Evolutionary conservation across 768 basidiomycete genomes (phyloP).

Genomic region (Auricularia sp.): DNA sequence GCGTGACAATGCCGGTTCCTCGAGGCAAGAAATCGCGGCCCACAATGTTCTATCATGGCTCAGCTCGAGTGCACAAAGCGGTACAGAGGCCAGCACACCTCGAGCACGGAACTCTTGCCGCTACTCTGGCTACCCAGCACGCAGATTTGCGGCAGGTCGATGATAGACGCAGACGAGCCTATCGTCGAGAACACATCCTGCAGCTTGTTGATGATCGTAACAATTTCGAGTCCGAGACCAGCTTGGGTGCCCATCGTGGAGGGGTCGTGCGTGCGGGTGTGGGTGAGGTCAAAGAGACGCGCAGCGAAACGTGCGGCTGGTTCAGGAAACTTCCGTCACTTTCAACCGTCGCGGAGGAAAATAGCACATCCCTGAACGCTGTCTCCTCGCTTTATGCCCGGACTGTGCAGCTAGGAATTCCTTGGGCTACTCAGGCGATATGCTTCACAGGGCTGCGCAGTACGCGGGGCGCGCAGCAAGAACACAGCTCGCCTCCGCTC

Average conservation of each 20-base stretch:
- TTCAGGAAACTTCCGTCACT: not conserved
- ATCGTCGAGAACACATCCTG: conserved; percentile 85
- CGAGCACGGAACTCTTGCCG: conserved; percentile 86
- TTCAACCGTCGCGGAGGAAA: too few relatives aligned
- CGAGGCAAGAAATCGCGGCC: conserved; percentile 97
- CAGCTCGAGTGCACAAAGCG: not conserved
- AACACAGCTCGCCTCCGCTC: too few relatives aligned
- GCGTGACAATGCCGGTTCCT: conserved; percentile 97
- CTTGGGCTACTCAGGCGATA: too few relatives aligned
- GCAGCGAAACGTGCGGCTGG: not conserved
- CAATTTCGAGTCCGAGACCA: conserved; percentile 72
- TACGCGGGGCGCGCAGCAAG: too few relatives aligned
- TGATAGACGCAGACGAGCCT: conserved; percentile 62
- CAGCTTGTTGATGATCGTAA: conserved; percentile 74
- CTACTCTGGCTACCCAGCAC: conserved; percentile 87
- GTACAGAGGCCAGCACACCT: conserved; percentile 38
- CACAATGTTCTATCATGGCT: conserved; percentile 73
- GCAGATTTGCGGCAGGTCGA: conserved; percentile 89
- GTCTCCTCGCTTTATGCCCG: too few relatives aligned
- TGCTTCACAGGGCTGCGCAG: too few relatives aligned
- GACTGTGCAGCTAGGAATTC: too few relatives aligned
- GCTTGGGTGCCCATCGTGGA: not conserved
- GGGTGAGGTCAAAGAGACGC: not conserved
- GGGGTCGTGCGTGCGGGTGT: not conserved
- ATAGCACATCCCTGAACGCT: too few relatives aligned